Evolutionary conservation across 1,284 basidiomycete genomes (phyloP).

Genomic region (Acaromyces ingoldii): DNA sequence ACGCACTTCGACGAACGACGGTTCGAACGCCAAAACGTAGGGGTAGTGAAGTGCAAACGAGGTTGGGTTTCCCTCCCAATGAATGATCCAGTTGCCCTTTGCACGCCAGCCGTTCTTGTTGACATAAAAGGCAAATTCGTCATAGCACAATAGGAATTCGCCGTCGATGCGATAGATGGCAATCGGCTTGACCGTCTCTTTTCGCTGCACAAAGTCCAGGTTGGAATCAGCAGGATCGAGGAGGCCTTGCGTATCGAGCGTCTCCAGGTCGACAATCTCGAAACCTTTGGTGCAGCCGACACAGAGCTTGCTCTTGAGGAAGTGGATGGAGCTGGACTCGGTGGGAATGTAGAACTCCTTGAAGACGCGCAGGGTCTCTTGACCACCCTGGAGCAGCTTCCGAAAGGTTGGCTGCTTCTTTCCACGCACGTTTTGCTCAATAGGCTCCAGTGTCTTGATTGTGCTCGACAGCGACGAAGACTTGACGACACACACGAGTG

Average conservation of each 20-base stretch:
- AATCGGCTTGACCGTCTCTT: slow-evolving; percentile 84
- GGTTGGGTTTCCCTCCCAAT: slow-evolving; percentile 93
- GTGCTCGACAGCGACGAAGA: slow-evolving; percentile 89
- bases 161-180: slow-evolving; percentile 95
- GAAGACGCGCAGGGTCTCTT: slow-evolving; percentile 89
- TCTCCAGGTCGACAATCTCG: slow-evolving; percentile 97
- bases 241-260: slow-evolving; percentile 90
- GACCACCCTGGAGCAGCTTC: slow-evolving; percentile 86
- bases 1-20: slow-evolving; percentile 91
- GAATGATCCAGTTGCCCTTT: slow-evolving; percentile 83
- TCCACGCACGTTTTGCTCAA: slow-evolving; percentile 74
- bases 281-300: slow-evolving; percentile 98
- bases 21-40: slow-evolving; percentile 94
- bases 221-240: slow-evolving; percentile 87
- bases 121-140: slow-evolving; percentile 98
- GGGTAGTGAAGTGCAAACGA: slow-evolving; percentile 94
- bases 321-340: slow-evolving; percentile 92
- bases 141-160: slow-evolving; percentile 95
- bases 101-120: slow-evolving; percentile 93
- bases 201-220: slow-evolving; percentile 87
- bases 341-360: slow-evolving; percentile 97
- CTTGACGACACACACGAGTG: slow-evolving; percentile 97
- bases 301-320: slow-evolving; percentile 94
- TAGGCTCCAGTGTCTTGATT: slow-evolving; percentile 95
- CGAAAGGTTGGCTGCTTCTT: slow-evolving; percentile 78